Evolutionary conservation across 139 green algal species (phyloP).

Genomic region (Haematococcus lacustris): DNA sequence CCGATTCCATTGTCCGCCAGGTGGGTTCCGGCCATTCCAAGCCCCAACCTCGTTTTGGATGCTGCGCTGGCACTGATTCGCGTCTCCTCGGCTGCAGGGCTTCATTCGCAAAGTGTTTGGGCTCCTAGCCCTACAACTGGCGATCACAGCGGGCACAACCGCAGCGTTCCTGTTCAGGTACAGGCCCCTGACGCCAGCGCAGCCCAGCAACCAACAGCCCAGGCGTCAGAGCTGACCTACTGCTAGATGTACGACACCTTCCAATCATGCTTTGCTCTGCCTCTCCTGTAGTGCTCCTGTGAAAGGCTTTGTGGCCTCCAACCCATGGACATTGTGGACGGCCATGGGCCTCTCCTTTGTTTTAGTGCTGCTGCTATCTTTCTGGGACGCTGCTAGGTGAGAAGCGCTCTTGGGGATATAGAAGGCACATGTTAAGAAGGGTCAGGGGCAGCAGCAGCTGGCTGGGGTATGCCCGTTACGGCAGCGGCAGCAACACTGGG

Average conservation of each 20-base stretch:
- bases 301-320: constrained; percentile 21
- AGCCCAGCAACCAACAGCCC: too few species aligned
- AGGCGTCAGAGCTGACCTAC: too few species aligned
- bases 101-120: constrained; percentile 43
- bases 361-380: constrained; percentile 22
- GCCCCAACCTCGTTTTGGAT: too few species aligned
- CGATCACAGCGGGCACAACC: constrained; percentile 25
- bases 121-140: constrained; percentile 36
- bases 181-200: too few species aligned
- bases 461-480: too few species aligned
- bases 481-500: too few species aligned
- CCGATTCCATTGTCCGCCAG: constrained; percentile 16
- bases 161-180: constrained; percentile 11
- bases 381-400: constrained; percentile 21
- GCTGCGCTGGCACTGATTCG: constrained; percentile 9
- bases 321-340: constrained; percentile 22
- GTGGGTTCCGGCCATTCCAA: too few species aligned
- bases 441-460: too few species aligned
- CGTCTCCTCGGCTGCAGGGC: not conserved
- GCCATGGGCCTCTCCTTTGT: constrained; percentile 15
- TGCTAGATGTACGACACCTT: too few species aligned
- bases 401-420: too few species aligned
- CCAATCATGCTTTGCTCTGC: too few species aligned
- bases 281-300: constrained; percentile 2
- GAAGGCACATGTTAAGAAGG: too few species aligned